Base-by-base conservation (phyloP, 1,284 basidiomycete genomes). In the Fomitopsis pinicola region DNA sequence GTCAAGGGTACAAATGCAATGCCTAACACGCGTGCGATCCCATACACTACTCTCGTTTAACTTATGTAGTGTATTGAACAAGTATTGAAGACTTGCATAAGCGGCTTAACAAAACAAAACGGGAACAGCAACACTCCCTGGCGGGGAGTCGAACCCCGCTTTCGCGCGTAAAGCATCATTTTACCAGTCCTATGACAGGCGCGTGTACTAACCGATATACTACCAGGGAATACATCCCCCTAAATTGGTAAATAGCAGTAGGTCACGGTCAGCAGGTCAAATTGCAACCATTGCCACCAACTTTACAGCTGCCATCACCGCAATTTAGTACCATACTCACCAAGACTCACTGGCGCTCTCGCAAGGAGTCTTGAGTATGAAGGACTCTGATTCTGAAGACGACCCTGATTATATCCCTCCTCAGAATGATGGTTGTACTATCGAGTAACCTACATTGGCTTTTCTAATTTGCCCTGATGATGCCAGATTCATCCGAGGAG, bases 401-500 rank as follows among this genome's bases (percentile, higher is more conserved):
- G 88, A 90, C 64, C 72, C 74, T 10, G 88, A 89, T 69, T 91
- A 88, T 61, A 76, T 85, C n/a, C 88, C 87, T 22, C 77, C 78
- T 17, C 72, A 69, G 28, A 73, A 78, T 22, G 71, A 59, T 30
- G 61, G 66, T 62, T 40, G 38, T 40, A 15, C 14, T 12, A 12
- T 50, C 59, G 26, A n/a, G 14, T 26, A 30, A 36, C 28, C 12
- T 59, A 33, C 17, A 19, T 61, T 33, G 26, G n/a, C 30, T 50
- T 50, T 22, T 36, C 10, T 54, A 42, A 44, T 30, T n/a, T 44
- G 42, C 26, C 35, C 30, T 40, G 35, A 35, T 28, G 26, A 35
- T 28, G 26, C 57, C 42, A 46, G 19, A 54, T 9, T 76, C 72
- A 15, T 76, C 77, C 8, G 78, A 75, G 54, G 75, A 71, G 7